These are phyloP conservation scores for Exophiala lecanii-corni DNA, from an alignment of 2,329 filamentous ascomycete genomes.

Conservation along the genomic window DNA sequence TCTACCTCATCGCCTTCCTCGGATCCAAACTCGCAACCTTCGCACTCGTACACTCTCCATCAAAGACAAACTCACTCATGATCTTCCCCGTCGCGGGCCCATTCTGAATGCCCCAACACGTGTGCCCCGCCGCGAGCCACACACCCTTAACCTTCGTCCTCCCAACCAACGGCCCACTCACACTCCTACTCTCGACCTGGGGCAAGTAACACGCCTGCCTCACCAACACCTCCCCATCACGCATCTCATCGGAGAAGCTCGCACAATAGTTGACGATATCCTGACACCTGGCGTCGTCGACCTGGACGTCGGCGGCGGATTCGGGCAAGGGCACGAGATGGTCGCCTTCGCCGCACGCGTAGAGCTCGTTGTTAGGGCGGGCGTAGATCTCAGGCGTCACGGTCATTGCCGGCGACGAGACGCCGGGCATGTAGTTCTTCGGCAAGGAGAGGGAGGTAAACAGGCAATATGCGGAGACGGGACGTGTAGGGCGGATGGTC, in stretches of 20 bases:
- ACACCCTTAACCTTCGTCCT: conserved; percentile 67
- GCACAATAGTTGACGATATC: conserved; percentile 77
- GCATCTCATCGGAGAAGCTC: conserved; percentile 53
- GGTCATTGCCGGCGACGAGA: conserved; percentile 51
- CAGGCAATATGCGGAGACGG: conserved; percentile 45
- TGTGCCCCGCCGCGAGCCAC: conserved; percentile 82
- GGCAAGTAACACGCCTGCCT: conserved; percentile 93
- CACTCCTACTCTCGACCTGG: conserved; percentile 52
- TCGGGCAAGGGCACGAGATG: conserved; percentile 67
- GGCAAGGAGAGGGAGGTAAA: conserved; percentile 85
- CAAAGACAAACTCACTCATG: conserved; percentile 73
- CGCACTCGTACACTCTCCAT: conserved; percentile 65
- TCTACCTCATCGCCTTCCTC: conserved; percentile 47
- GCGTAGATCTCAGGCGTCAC: conserved; percentile 93
- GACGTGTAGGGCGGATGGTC: conserved; percentile 53
- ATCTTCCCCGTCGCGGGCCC: conserved; percentile 79
- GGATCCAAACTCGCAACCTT: conserved; percentile 65
- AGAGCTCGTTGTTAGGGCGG: conserved; percentile 80
- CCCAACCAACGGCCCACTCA: conserved; percentile 68
- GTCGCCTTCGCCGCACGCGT: conserved; percentile 91
- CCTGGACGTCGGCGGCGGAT: conserved; percentile 68
- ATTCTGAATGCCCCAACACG: conserved; percentile 98
- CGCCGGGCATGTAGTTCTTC: conserved; percentile 52
- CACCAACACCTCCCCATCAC: conserved; percentile 63
- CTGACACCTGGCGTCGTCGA: conserved; percentile 72